Percentiles rank a stretch among this genome's conserved stretches.
Conservation (phyloP, 1,284 basidiomycete genomes). For the Ganoderma resinaceum region DNA sequence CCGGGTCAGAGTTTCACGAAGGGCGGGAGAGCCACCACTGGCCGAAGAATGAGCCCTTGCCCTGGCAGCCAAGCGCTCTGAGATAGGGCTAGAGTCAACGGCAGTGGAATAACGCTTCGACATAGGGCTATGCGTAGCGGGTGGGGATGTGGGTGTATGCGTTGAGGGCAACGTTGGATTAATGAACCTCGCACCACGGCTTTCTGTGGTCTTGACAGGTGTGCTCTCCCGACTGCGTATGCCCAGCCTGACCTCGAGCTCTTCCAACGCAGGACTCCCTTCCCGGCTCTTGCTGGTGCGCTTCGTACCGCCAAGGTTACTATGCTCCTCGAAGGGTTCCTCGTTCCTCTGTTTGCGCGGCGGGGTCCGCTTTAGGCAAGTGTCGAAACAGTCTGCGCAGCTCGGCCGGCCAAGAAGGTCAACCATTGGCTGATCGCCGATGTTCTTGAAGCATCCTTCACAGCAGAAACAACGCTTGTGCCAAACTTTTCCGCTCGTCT, state of each 20-base stretch:
- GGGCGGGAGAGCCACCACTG: conserved; percentile 26
- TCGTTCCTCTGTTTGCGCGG: conserved; percentile 33
- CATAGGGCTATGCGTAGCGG: conserved; percentile 23
- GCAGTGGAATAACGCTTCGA: conserved; percentile 27
- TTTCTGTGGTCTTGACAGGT: conserved; percentile 28
- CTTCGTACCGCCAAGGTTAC: conserved; percentile 49
- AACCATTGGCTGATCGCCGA: conserved; percentile 77
- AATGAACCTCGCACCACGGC: conserved; percentile 35
- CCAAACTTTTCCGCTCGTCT: conserved; percentile 73
- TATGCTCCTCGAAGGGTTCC: conserved; percentile 37
- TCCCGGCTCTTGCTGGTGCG: conserved; percentile 52
- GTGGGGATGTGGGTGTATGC: conserved; percentile 20
- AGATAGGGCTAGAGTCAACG: conserved; percentile 32
- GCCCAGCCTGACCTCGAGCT: conserved; percentile 59
- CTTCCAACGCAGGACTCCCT: conserved; percentile 67
- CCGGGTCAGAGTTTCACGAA: conserved; percentile 23
- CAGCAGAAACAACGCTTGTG: conserved; percentile 82
- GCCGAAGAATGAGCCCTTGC: conserved; percentile 31
- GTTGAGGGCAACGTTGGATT: conserved; percentile 21
- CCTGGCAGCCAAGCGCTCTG: conserved; percentile 31
- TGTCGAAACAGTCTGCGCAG: conserved; percentile 80
- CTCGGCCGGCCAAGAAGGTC: conserved; percentile 82
- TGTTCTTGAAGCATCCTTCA: conserved; percentile 71
- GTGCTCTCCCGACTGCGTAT: conserved; percentile 42
- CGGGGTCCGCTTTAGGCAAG: conserved; percentile 58